Evolutionary conservation across 306 rosid species (phyloP).

Genomic region (Castanea mollissima): DNA sequence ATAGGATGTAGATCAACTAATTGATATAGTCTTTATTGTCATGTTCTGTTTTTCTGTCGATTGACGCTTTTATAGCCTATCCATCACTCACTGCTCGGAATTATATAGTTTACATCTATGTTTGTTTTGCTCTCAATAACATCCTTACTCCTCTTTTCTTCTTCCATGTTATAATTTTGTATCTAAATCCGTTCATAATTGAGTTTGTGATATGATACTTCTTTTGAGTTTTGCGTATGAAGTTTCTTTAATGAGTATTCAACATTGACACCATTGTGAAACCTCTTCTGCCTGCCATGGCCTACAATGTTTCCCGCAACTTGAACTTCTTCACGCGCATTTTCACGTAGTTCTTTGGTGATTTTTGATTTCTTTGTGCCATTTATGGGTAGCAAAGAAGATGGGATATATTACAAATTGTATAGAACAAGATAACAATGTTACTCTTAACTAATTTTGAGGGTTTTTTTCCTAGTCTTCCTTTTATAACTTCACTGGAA

Average conservation of each 20-base stretch:
- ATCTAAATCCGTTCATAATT: conserved; percentile 5
- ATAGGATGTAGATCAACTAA: too few relatives aligned
- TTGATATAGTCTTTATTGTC: too few relatives aligned
- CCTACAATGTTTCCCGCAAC: conserved; percentile 81
- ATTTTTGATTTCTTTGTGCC: conserved; percentile 25
- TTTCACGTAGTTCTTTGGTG: conserved; percentile 94
- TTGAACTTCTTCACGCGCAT: conserved; percentile 92
- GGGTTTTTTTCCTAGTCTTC: not conserved
- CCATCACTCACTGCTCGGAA: not conserved
- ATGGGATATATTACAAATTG: not conserved
- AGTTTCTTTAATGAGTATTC: conserved; percentile 88
- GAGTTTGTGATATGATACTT: conserved; percentile 6
- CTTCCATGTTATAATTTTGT: too few relatives aligned
- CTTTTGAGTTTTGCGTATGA: conserved; percentile 22
- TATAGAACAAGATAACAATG: not conserved
- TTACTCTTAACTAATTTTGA: not conserved
- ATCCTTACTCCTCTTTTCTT: not conserved
- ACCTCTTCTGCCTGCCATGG: conserved; percentile 85
- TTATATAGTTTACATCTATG: not conserved
- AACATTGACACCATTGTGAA: conserved; percentile 88
- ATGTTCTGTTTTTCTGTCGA: not conserved
- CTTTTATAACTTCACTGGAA: too few relatives aligned
- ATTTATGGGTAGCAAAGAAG: conserved; percentile 4
- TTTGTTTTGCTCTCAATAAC: not conserved
- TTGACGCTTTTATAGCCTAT: not conserved